These are phyloP conservation scores for Cladophialophora chaetospira DNA, from an alignment of 2,329 filamentous ascomycete genomes.

Conservation along the genomic window DNA sequence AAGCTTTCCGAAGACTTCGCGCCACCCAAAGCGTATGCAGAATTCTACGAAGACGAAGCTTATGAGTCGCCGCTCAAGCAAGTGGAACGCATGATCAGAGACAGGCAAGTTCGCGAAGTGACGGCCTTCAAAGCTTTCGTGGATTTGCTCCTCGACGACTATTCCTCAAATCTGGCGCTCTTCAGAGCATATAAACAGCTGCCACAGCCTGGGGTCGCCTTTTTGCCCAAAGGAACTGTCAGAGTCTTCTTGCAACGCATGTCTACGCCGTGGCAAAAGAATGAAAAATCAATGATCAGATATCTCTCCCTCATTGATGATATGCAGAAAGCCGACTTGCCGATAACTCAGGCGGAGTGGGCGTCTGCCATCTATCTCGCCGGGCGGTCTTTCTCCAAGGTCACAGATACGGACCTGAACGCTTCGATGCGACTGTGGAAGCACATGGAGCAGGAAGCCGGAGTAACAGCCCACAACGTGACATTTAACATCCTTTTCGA, in stretches of 20 bases:
- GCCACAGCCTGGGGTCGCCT: constrained; percentile 55
- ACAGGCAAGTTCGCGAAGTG: constrained; percentile 32
- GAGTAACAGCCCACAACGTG: constrained; percentile 67
- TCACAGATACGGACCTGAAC: constrained; percentile 63
- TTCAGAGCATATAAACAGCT: constrained; percentile 57
- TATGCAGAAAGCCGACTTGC: constrained; percentile 71
- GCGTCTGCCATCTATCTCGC: constrained; percentile 80
- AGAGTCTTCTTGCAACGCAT: constrained; percentile 69
- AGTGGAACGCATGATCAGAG: constrained; percentile 41
- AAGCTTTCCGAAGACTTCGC: constrained; percentile 33
- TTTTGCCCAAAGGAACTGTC: constrained; percentile 55
- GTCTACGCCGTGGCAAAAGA: constrained; percentile 60
- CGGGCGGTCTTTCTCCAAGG: constrained; percentile 64
- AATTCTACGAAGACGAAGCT: constrained; percentile 25
- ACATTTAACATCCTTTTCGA: constrained; percentile 95
- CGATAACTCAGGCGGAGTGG: constrained; percentile 72
- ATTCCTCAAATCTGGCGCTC: constrained; percentile 51
- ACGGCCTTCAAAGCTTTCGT: constrained; percentile 36
- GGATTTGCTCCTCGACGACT: constrained; percentile 47
- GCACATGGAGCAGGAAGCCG: constrained; percentile 78
- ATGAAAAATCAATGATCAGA: constrained; percentile 68
- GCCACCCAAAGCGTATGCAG: constrained; percentile 23
- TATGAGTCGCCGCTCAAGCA: constrained; percentile 35
- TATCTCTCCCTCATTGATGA: constrained; percentile 85
- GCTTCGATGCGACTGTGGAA: constrained; percentile 77